A percentile compares a stretch with the other conserved stretches of the same genome.
These are phyloP conservation scores for Hypoxylon intermedium DNA, from an alignment of 495 filamentous ascomycete species.

Conservation along the genomic window DNA sequence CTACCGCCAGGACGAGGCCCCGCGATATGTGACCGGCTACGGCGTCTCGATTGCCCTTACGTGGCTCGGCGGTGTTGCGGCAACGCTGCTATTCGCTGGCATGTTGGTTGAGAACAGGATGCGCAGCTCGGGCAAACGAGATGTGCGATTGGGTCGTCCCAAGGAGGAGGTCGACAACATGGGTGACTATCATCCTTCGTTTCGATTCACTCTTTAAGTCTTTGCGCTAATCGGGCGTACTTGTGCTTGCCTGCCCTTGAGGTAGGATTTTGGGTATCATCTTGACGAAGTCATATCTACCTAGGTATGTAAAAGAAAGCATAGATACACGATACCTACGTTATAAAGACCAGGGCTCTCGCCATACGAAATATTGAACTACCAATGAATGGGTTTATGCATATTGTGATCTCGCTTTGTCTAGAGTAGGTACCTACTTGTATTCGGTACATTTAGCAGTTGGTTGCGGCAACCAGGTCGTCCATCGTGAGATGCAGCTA, in stretches of 20 bases:
- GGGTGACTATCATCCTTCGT: slow-evolving; percentile 66
- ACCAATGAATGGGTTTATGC: slow-evolving; percentile 11
- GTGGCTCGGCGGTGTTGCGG: slow-evolving; percentile 55
- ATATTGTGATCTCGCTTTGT: too few relatives aligned
- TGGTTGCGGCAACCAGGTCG: too few relatives aligned
- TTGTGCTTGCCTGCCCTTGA: not conserved
- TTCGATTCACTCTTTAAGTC: slow-evolving; percentile 56
- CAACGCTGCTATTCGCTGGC: slow-evolving; percentile 52
- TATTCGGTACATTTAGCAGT: too few relatives aligned
- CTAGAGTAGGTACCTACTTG: too few relatives aligned
- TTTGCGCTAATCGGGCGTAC: not conserved
- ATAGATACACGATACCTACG: not conserved
- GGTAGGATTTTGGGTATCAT: not conserved
- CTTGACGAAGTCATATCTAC: not conserved
- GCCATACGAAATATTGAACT: slow-evolving; percentile 6
- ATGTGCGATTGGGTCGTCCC: slow-evolving; percentile 53
- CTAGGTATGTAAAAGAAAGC: not conserved
- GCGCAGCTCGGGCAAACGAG: slow-evolving; percentile 60
- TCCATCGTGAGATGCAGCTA: too few relatives aligned
- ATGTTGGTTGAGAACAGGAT: slow-evolving; percentile 61
- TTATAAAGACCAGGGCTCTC: slow-evolving; percentile 6
- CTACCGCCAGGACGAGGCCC: slow-evolving; percentile 54
- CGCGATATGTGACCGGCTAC: slow-evolving; percentile 59
- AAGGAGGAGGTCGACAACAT: slow-evolving; percentile 61
- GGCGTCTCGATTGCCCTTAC: slow-evolving; percentile 56